phyloP scores from a whole-genome alignment of 805 yeast species.

The Candida incommunis region DNA sequence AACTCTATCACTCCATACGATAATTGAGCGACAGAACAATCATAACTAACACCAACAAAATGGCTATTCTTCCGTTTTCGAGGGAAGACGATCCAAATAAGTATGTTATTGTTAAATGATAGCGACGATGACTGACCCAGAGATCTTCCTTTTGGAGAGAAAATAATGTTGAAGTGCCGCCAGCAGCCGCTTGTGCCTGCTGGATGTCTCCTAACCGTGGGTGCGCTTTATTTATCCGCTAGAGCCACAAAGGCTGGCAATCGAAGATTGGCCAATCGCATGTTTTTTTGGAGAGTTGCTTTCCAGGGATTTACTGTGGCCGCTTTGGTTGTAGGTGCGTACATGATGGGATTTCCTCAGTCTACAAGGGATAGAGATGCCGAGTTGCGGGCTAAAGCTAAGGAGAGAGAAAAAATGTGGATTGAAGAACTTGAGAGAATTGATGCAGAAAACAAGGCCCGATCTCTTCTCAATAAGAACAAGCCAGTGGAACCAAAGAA shows the following conservation, averaged over 20 bases:
- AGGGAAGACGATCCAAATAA: slow-evolving; percentile 1
- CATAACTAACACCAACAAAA: background rate
- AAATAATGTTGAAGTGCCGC: slow-evolving; percentile 34
- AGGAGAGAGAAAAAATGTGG: slow-evolving; percentile 75
- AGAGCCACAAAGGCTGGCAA: slow-evolving; percentile 62
- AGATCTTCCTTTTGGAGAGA: slow-evolving; percentile 5
- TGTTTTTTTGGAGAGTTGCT: slow-evolving; percentile 83
- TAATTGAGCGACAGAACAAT: no score
- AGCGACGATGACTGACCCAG: background rate
- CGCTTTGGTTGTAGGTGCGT: slow-evolving; percentile 73
- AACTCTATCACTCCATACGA: no score
- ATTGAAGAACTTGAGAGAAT: slow-evolving; percentile 72
- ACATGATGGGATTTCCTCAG: slow-evolving; percentile 41
- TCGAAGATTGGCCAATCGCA: slow-evolving; percentile 60
- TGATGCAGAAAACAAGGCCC: slow-evolving; percentile 54
- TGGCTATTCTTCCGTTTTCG: background rate
- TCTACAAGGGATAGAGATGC: slow-evolving; percentile 36
- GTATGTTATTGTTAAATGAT: background rate
- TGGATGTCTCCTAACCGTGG: slow-evolving; percentile 65
- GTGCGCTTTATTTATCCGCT: slow-evolving; percentile 70
- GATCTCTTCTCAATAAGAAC: slow-evolving; percentile 33
- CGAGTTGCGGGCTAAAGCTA: slow-evolving; percentile 59
- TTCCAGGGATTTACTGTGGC: slow-evolving; percentile 73
- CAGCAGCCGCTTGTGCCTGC: slow-evolving; percentile 85
- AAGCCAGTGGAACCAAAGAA: slow-evolving; percentile 1